Base-by-base conservation (phyloP, 495 filamentous ascomycete species). In the Penicillium longicatenatum region DNA sequence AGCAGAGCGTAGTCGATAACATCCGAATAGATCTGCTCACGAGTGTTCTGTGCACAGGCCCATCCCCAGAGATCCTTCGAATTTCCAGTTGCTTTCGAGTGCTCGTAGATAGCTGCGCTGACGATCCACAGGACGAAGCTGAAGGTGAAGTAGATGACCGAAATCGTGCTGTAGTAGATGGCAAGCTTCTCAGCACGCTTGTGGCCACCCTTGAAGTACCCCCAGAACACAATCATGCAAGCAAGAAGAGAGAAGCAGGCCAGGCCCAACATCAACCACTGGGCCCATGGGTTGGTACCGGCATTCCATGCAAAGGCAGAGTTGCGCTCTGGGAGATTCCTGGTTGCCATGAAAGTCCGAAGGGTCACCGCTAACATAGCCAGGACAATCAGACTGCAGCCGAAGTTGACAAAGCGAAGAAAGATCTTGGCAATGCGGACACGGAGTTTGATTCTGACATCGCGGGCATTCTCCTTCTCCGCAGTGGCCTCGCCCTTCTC, bases 11-110 rank as follows among this genome's bases (percentile, higher is more conserved):
- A 99, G 72, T 92, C 82, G 57, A 99, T 82, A 50, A 91, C 85
- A 22, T 91, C 73, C 55, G 84, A 69, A 70, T 91, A 97, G 21
- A 95, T 72, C 55, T 89, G 70, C 39, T 86, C 72, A 50, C 94
- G 84, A 47, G 84, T 87, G 69, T 97, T 98, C 59, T 96, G 82
- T 26, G 91, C 89, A 68, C 94, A 99, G 4, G 90, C 82, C 94
- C 94, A 99, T 26, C 92, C 93, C 94, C 94, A 99, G 65, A 99
- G 80, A 69, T 98, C 94, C 65, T 97, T 81, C 55, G 85, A 87
- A 39, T 84, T 75, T 62, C 86, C 87, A 67, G 84, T 87, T 59
- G 82, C 77, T 66, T 89, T 89, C 35, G 83, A 84, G 64, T 86
- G 82, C 68, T 97, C 88, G 59, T 97, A 84, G 58, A 97, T 78